Evolutionary conservation across 2,329 filamentous ascomycete species (phyloP).

Genomic region (Helminthosporium solani): DNA sequence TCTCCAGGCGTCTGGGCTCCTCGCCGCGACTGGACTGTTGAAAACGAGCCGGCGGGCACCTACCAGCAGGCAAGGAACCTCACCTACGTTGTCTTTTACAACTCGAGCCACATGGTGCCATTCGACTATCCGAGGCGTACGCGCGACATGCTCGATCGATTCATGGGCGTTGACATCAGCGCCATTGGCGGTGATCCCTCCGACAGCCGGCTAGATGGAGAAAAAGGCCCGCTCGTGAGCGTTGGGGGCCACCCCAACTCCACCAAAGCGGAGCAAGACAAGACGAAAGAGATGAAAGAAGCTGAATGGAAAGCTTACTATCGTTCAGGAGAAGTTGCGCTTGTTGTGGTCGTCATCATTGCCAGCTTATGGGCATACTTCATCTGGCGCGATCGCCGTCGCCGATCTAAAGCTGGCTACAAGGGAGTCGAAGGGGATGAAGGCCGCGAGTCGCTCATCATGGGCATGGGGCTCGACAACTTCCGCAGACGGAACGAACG

Average conservation of each 20-base stretch:
- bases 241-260: constrained; percentile 73
- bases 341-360: constrained; percentile 76
- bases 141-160: constrained; percentile 95
- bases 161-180: constrained; percentile 89
- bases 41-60: constrained; percentile 81
- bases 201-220: constrained; percentile 80
- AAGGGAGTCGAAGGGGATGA: constrained; percentile 46
- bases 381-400: constrained; percentile 58
- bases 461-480: constrained; percentile 49
- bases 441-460: constrained; percentile 46
- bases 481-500: constrained; percentile 47
- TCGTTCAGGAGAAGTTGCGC: constrained; percentile 79
- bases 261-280: constrained; percentile 65
- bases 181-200: constrained; percentile 78
- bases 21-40: constrained; percentile 91
- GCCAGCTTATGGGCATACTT: constrained; percentile 74
- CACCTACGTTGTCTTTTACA: constrained; percentile 93
- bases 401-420: constrained; percentile 48
- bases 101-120: constrained; percentile 97
- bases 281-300: constrained; percentile 72
- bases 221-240: constrained; percentile 75
- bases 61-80: constrained; percentile 95
- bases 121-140: constrained; percentile 86
- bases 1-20: constrained; percentile 86
- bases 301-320: constrained; percentile 89